Percentiles rank a stretch among this genome's conserved stretches.
Evolutionary conservation across 2,329 filamentous ascomycete genomes (phyloP).

Genomic region (Penicillium aurantiogriseum): DNA sequence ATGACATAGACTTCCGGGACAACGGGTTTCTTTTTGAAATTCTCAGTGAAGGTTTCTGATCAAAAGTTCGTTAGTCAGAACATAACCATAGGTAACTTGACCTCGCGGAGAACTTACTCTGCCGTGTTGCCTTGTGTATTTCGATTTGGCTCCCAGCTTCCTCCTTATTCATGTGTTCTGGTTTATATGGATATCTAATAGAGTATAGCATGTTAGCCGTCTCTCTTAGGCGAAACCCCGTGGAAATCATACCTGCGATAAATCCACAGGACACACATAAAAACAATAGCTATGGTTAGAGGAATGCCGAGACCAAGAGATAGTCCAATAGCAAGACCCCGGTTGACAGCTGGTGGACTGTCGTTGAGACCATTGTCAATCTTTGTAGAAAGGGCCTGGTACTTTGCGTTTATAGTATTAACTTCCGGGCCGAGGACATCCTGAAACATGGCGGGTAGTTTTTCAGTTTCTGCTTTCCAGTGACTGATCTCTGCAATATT

Average conservation of each 20-base stretch:
- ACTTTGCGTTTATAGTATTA: background rate
- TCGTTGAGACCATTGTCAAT: background rate
- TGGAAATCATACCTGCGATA: background rate
- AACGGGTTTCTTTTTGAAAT: background rate
- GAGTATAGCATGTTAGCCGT: background rate
- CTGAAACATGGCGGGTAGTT: background rate
- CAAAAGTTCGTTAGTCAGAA: too few relatives aligned
- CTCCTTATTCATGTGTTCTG: background rate
- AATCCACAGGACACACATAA: background rate
- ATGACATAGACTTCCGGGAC: background rate
- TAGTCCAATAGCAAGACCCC: background rate
- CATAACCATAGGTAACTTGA: background rate
- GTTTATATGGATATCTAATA: background rate
- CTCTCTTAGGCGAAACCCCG: background rate
- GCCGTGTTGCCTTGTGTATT: background rate
- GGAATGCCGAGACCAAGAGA: background rate
- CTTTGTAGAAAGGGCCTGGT: background rate
- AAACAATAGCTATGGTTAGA: background rate
- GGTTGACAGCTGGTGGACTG: background rate
- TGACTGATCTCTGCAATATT: background rate
- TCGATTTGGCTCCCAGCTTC: background rate
- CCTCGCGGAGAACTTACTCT: background rate
- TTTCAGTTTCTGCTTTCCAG: background rate
- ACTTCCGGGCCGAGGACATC: background rate
- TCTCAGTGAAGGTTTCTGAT: background rate